phyloP scores from a whole-genome alignment of 305 asterid species.

The Salvia sclarea region DNA sequence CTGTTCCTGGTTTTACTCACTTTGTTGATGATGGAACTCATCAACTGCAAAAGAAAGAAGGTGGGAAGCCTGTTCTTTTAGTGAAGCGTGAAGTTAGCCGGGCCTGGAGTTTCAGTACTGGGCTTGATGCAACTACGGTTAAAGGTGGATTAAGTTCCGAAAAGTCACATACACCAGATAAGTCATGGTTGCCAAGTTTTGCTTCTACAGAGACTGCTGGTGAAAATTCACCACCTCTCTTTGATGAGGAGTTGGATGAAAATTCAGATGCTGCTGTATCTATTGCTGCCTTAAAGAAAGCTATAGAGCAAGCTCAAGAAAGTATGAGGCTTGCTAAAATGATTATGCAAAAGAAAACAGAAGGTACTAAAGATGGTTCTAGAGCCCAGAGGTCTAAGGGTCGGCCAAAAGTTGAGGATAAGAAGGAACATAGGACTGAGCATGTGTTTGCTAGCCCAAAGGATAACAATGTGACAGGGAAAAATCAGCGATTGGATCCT shows the following conservation, averaged over 20 bases:
- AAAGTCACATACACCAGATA: slow-evolving; percentile 41
- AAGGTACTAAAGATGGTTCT: slow-evolving; percentile 45
- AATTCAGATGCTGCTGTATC: slow-evolving; percentile 83
- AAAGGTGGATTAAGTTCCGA: slow-evolving; percentile 42
- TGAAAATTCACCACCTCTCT: slow-evolving; percentile 47
- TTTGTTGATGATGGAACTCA: slow-evolving; percentile 68
- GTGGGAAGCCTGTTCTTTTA: slow-evolving; percentile 32
- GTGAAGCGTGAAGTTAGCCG: slow-evolving; percentile 58
- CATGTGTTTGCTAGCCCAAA: slow-evolving; percentile 33
- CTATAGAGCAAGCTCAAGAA: slow-evolving; percentile 93
- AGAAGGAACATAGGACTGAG: slow-evolving; percentile 35
- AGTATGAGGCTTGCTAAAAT: slow-evolving; percentile 79
- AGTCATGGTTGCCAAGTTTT: slow-evolving; percentile 40
- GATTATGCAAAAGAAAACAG: slow-evolving; percentile 67
- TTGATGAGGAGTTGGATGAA: slow-evolving; percentile 80
- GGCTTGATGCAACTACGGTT: slow-evolving; percentile 36
- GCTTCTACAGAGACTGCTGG: slow-evolving; percentile 40
- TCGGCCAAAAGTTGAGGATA: slow-evolving; percentile 45
- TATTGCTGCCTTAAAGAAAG: slow-evolving; percentile 82
- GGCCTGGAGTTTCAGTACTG: slow-evolving; percentile 65
- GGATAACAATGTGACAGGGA: slow-evolving; percentile 31
- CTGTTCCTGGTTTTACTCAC: slow-evolving; percentile 72
- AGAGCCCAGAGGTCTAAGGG: slow-evolving; percentile 45
- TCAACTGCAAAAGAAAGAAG: slow-evolving; percentile 42
- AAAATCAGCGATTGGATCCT: slow-evolving; percentile 31